These are phyloP conservation scores for Penicillium waksmanii DNA, from an alignment of 495 filamentous ascomycete genomes.

Conservation along the genomic window DNA sequence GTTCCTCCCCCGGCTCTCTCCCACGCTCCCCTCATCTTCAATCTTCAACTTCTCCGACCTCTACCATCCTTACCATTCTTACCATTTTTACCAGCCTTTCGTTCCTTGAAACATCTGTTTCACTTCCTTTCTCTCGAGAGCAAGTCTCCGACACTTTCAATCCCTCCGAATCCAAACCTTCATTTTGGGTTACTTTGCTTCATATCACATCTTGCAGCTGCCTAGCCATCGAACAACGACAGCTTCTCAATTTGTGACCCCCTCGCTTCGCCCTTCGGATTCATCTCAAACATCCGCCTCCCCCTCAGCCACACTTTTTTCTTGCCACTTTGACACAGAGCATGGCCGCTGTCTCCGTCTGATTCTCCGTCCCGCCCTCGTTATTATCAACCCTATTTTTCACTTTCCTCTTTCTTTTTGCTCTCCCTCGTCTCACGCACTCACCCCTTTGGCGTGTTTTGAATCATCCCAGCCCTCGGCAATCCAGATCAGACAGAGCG, in stretches of 20 bases:
- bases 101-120: not conserved
- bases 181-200: constrained; percentile 8
- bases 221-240: constrained; percentile 7
- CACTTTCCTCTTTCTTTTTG: not conserved
- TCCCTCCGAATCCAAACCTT: constrained; percentile 6
- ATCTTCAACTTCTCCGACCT: constrained; percentile 1
- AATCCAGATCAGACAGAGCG: not conserved
- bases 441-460: constrained; percentile 12
- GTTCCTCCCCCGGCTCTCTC: not conserved
- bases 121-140: constrained; percentile 12
- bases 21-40: constrained; percentile 3
- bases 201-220: constrained; percentile 15
- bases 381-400: not conserved
- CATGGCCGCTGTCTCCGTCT: constrained; percentile 15
- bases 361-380: constrained; percentile 9
- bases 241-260: not conserved
- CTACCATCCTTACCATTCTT: too few species aligned
- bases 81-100: too few species aligned
- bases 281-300: constrained; percentile 6
- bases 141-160: constrained; percentile 5
- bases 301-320: constrained; percentile 11
- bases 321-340: constrained; percentile 7
- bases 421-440: constrained; percentile 3
- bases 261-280: constrained; percentile 12
- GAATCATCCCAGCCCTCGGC: constrained; percentile 17